phyloP scores from a whole-genome alignment of 2,329 filamentous ascomycete species.

The Dactylella cylindrospora region DNA sequence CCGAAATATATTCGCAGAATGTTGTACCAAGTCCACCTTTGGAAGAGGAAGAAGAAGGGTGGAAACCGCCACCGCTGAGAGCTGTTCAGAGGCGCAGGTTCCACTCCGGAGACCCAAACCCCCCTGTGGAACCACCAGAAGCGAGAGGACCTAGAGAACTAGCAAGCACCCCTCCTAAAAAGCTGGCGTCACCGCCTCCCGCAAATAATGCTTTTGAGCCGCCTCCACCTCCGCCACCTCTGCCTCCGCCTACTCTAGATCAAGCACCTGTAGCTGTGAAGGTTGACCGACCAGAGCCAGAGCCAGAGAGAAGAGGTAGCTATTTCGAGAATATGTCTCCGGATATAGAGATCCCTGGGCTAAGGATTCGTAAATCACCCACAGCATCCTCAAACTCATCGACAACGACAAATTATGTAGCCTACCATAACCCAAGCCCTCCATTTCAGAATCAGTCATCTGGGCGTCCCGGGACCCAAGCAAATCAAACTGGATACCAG shows the following conservation, averaged over 20 bases:
- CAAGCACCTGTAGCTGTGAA: not conserved
- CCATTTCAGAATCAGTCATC: slow-evolving; percentile 19
- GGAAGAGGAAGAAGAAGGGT: slow-evolving; percentile 8
- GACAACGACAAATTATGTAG: not conserved
- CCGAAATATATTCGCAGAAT: not conserved
- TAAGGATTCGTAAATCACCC: slow-evolving; percentile 6
- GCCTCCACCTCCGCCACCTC: slow-evolving; percentile 10
- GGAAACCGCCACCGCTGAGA: slow-evolving; percentile 31
- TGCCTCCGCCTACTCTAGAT: slow-evolving; percentile 2
- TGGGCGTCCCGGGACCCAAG: not conserved
- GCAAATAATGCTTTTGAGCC: not conserved
- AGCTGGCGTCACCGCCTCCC: not conserved
- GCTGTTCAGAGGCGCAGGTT: slow-evolving; percentile 22
- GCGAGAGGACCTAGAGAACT: not conserved
- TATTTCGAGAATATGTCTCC: slow-evolving; percentile 25
- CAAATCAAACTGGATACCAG: not conserved
- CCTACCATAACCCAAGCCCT: not conserved
- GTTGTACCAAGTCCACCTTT: not conserved
- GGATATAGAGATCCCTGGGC: slow-evolving; percentile 19
- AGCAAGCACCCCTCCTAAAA: no score
- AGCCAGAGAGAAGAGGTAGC: slow-evolving; percentile 7
- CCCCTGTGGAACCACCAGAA: not conserved
- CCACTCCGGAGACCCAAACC: slow-evolving; percentile 21
- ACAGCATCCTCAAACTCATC: not conserved
- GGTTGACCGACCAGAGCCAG: not conserved